Evolutionary conservation across 805 yeast genomes (phyloP), one percentile per base, ranked within the genome.

Genomic region (Candida boleticola): DNA sequence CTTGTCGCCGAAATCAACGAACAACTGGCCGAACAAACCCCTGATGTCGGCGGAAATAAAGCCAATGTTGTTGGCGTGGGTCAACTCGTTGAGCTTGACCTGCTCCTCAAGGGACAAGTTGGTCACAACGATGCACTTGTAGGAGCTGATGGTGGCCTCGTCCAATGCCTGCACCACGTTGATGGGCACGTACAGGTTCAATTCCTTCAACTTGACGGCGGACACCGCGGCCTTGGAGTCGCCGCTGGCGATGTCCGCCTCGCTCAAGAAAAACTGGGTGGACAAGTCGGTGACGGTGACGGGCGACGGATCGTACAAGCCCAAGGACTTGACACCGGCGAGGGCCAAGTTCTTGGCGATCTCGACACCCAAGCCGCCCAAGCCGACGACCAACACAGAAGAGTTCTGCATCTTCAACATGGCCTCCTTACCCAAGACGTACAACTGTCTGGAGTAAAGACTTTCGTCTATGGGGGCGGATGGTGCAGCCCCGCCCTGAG

Each of bases 361-460:
- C 67, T 93, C 99, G 33, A 88, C 77, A 57, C 99, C 99, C 37
- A 93, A 71, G 37, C 99, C 99, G 59, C 81, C 83, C 43, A 92
- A 71, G 3, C 99, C 99, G 48, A 90, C 79, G 37, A 93, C 75
- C 38, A 93, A 77, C n/a, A 93, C 97, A 54, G 86, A 89, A 20
- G 98, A 89, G 51, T 79, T 76, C 56, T 90, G 96, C 97, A 93
- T 87, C 64, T 89, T 87, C 54, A 90, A 73, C 99, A 93, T 93
- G 40, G 99, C 99, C 51, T 93, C 99, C 56, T 88, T 89, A 48
- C 99, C 99, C 50, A 93, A 68, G 40, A 93, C 99, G 56, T 92
- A 89, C 64, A 93, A 79, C 70, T 93, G 99, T 64, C 99, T 88
- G 30, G 98, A 90, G 75, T 93, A 93, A 52, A 93, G 77, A 44